Evolutionary conservation across 331 rosid species (phyloP), one percentile per base, ranked within the genome.

Genomic region (Malus hybrid): DNA sequence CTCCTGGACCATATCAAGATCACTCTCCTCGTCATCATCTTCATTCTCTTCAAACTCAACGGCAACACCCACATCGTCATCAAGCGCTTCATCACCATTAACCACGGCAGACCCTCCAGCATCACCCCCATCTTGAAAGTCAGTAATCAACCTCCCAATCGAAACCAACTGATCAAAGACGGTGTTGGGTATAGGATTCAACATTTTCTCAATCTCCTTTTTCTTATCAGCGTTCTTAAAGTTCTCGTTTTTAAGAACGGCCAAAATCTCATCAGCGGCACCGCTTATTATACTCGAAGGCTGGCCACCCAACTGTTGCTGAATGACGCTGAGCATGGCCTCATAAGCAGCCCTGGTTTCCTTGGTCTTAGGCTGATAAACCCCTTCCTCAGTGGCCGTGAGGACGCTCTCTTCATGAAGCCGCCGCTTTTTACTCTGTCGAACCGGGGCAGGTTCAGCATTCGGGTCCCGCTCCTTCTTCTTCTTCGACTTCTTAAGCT

Each of bases 31-130:
- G 2, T 94, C 97, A 0, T 92, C 96, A 28, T 94, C 96, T 79
- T 91, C 98, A 10, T 88, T 90, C 85, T 91, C 96, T 55, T 91
- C 98, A 75, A 94, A 91, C 80, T 94, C 97, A 15, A 94, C 97
- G 0, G 97, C 96, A 56, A 94, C 97, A 57, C 98, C 97, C 18
- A 91, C 90, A 57, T 87, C 97, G 44, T 88, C 97, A 34, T 94
- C 99, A 42, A 94, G 93, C 0, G 89, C 92, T 20, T 92, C 98
- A 15, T 90, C 90, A 3, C 90, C 96, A 33, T 84, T 87, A 3
- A 80, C 86, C 9, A 42, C 79, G 2, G 83, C 80, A 52, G 87
- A 75, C 29, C 82, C 91, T 3, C 83, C 76, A 15, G 77, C 89
- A 27, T 87, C 97, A 2, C 70, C 77, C 32, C 83, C 92, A 39